phyloP scores from a whole-genome alignment of 2,329 filamentous ascomycete species.

The Aspergillus proliferans region DNA sequence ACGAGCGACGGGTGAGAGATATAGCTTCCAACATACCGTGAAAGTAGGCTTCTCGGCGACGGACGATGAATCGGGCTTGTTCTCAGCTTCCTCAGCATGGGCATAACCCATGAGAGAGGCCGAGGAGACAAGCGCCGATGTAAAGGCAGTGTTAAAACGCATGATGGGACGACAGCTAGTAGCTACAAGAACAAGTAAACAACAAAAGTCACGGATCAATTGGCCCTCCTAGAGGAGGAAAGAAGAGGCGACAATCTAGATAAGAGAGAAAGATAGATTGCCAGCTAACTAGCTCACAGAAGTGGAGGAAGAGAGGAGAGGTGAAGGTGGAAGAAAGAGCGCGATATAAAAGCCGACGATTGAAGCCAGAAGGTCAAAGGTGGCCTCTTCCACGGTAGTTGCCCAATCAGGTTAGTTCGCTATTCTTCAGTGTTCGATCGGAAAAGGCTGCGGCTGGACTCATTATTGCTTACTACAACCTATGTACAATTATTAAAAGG shows the following conservation, averaged over 20 bases:
- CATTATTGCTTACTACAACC: too few species aligned
- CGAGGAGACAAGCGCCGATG: constrained; percentile 62
- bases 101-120: constrained; percentile 62
- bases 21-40: constrained; percentile 59
- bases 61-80: constrained; percentile 46
- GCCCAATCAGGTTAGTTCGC: constrained; percentile 12
- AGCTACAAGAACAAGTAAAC: constrained; percentile 13
- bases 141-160: constrained; percentile 77
- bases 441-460: not conserved
- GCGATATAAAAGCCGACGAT: constrained; percentile 26
- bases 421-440: constrained; percentile 11
- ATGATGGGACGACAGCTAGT: constrained; percentile 49
- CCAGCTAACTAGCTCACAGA: constrained; percentile 3
- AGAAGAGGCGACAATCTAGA: constrained; percentile 1
- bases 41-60: constrained; percentile 70
- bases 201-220: constrained; percentile 14
- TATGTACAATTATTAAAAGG: too few species aligned
- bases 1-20: not conserved
- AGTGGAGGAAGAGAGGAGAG: constrained; percentile 7
- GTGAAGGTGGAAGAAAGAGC: constrained; percentile 13
- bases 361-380: constrained; percentile 34
- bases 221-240: constrained; percentile 12
- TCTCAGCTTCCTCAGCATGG: constrained; percentile 63
- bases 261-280: constrained; percentile 7
- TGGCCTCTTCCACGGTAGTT: constrained; percentile 36